These are phyloP conservation scores for Botrytis cinerea DNA, from an alignment of 2,329 filamentous ascomycete species.

Conservation along the genomic window DNA sequence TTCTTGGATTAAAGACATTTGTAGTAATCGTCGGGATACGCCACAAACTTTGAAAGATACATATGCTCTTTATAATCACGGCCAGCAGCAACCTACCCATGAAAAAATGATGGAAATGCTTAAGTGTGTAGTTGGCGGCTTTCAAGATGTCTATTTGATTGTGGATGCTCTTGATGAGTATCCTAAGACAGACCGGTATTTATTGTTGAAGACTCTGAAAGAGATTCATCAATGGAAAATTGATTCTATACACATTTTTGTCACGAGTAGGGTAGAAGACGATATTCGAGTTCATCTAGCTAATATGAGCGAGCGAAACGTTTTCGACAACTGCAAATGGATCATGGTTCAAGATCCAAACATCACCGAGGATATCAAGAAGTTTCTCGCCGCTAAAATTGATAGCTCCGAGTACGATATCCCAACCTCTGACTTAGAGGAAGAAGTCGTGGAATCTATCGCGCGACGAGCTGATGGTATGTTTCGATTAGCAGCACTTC, in stretches of 20 bases:
- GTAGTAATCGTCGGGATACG: neutral
- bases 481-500: slow-evolving; percentile 31
- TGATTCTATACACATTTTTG: neutral
- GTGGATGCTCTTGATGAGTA: neutral
- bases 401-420: too few relatives aligned
- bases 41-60: neutral
- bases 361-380: neutral
- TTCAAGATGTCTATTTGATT: neutral
- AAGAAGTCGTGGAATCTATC: neutral
- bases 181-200: neutral
- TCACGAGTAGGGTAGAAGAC: neutral
- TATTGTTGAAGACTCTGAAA: neutral
- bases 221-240: neutral
- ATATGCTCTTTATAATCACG: neutral
- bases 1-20: neutral
- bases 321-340: neutral
- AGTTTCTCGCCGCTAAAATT: neutral
- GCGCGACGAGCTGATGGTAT: slow-evolving; percentile 16
- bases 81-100: neutral
- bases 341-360: neutral
- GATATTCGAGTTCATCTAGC: neutral
- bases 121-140: neutral
- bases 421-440: neutral
- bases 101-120: neutral
- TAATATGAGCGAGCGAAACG: neutral